Conservation (phyloP, 805 yeast species). For the Geotrichum ghanense region DNA sequence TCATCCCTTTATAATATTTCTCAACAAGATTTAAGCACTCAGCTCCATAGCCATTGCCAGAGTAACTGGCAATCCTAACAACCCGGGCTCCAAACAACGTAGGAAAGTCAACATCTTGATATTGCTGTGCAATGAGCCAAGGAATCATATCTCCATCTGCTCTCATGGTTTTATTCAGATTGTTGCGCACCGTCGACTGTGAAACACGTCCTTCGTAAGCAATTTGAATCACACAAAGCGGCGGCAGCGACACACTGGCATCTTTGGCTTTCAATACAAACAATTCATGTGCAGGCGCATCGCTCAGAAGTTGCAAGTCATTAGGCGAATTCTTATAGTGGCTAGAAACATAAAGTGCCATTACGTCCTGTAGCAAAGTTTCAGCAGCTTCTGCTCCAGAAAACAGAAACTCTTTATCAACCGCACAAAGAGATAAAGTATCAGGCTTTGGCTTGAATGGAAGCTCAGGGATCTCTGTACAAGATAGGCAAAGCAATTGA, state of each 20-base stretch:
- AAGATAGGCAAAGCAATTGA: conserved; percentile 83
- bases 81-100: conserved; percentile 91
- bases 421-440: conserved; percentile 77
- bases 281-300: conserved; percentile 97
- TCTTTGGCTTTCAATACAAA: conserved; percentile 69
- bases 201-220: conserved; percentile 97
- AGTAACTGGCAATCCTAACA: conserved; percentile 97
- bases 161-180: conserved; percentile 85
- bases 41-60: conserved; percentile 97
- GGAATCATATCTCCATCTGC: conserved; percentile 99
- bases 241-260: conserved; percentile 87
- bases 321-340: conserved; percentile 97
- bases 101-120: conserved; percentile 97
- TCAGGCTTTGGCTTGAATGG: conserved; percentile 55
- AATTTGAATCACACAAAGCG: conserved; percentile 86
- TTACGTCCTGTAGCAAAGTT: conserved; percentile 87
- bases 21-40: conserved; percentile 73
- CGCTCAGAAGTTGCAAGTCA: conserved; percentile 92
- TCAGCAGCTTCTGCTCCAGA: conserved; percentile 96
- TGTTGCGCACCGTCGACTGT: conserved; percentile 73
- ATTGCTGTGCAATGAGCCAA: conserved; percentile 94
- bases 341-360: conserved; percentile 94
- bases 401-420: conserved; percentile 89
- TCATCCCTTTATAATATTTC: conserved; percentile 89
- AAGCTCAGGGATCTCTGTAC: conserved; percentile 32